Conservation (phyloP, 345 rosid species). For the Ricinus communis region DNA sequence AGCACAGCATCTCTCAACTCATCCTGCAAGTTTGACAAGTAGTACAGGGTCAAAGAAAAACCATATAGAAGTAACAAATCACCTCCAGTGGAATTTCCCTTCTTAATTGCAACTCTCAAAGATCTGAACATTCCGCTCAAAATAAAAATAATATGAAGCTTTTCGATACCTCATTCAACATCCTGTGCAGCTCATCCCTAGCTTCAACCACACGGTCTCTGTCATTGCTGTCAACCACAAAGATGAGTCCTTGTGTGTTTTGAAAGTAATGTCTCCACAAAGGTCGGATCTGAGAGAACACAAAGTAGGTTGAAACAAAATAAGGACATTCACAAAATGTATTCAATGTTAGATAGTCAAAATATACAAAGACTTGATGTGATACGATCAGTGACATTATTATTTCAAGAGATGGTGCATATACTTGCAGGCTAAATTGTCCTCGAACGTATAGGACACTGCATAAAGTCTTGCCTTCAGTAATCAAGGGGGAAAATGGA, state of each 20-base stretch:
- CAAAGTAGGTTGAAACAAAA: not conserved
- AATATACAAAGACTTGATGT: not conserved
- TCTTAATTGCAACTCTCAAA: no score
- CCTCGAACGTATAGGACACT: conserved; percentile 4
- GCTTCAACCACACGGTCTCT: conserved; percentile 84
- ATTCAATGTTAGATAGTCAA: not conserved
- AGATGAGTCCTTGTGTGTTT: conserved; percentile 81
- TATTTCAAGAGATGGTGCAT: not conserved
- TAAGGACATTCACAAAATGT: not conserved
- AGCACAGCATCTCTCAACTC: conserved; percentile 86
- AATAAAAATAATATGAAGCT: no score
- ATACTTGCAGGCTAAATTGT: not conserved
- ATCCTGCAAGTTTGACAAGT: conserved; percentile 47
- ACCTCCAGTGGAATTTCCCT: not conserved
- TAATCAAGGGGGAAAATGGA: conserved; percentile 1
- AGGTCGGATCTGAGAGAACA: conserved; percentile 64
- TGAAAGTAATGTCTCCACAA: conserved; percentile 86
- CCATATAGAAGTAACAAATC: not conserved
- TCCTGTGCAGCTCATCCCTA: conserved; percentile 76
- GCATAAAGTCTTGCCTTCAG: not conserved
- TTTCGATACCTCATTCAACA: conserved; percentile 75
- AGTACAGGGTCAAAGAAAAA: not conserved
- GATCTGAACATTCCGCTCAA: no score
- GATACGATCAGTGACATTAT: not conserved
- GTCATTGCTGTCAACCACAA: conserved; percentile 85